Conservation (phyloP, 176 grass and related monocot species). For the Avena atlantica region DNA sequence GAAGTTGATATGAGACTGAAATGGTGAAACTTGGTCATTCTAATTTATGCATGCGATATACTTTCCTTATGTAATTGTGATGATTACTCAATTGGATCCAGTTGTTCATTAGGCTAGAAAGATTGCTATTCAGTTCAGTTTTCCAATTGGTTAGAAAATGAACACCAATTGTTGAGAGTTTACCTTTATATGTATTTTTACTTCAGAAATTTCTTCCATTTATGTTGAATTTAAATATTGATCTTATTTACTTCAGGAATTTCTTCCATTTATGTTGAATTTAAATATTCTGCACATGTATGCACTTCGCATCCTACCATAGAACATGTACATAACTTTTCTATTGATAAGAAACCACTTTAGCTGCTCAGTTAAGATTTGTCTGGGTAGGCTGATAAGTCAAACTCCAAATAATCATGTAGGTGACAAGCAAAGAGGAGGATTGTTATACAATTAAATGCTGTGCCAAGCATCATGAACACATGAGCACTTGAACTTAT, state of each 20-base stretch:
- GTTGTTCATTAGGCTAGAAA: neutral
- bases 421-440: neutral
- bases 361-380: neutral
- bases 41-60: neutral
- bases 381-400: neutral
- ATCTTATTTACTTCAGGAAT: neutral
- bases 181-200: neutral
- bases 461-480: neutral
- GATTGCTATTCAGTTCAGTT: neutral
- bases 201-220: neutral
- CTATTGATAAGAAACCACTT: neutral
- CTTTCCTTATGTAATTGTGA: neutral
- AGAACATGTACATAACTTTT: neutral
- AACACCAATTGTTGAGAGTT: neutral
- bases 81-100: neutral
- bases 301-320: neutral
- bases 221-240: neutral
- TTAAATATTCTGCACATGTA: conserved; percentile 2
- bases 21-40: neutral
- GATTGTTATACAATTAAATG: neutral
- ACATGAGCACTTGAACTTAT: neutral
- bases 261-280: neutral
- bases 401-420: neutral
- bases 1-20: neutral
- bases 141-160: neutral